Percentiles rank a stretch among this genome's conserved stretches.
Conservation (phyloP, 495 filamentous ascomycete genomes). For the Hyaloscypha variabilis region DNA sequence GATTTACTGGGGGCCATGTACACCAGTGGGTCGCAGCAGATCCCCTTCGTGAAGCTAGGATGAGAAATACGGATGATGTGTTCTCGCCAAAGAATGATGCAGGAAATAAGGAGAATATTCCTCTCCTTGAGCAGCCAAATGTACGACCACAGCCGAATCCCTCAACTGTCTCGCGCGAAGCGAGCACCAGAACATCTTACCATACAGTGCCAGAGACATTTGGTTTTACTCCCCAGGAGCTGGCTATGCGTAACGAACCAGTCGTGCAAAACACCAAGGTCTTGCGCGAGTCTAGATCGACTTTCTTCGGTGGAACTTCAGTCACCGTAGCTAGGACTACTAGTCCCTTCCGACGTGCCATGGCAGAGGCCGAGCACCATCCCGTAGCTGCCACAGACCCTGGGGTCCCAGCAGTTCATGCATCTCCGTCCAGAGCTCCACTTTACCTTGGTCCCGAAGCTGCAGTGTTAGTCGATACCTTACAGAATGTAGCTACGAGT, state of each 20-base stretch:
- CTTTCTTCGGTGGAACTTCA: conserved; percentile 27
- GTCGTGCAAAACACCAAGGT: conserved; percentile 19
- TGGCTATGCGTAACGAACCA: conserved; percentile 31
- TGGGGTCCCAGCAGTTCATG: neutral
- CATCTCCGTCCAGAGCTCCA: neutral
- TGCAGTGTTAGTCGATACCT: neutral
- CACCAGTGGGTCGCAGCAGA: conserved; percentile 31
- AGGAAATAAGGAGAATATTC: conserved; percentile 12
- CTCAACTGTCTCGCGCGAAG: conserved; percentile 18
- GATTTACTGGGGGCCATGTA: conserved; percentile 25
- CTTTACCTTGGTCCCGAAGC: conserved; percentile 7
- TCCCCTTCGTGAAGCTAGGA: conserved; percentile 26
- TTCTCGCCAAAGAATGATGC: conserved; percentile 15
- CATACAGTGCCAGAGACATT: conserved; percentile 25
- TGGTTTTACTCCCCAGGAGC: conserved; percentile 33
- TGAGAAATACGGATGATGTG: conserved; percentile 26
- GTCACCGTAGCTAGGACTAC: conserved; percentile 37
- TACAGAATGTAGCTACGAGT: conserved; percentile 29
- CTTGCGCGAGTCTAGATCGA: conserved; percentile 35
- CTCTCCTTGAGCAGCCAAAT: neutral
- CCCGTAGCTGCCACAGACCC: neutral
- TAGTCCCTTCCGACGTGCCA: conserved; percentile 58
- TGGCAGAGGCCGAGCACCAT: conserved; percentile 41
- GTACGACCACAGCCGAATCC: neutral
- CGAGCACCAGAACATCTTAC: conserved; percentile 24